These are phyloP conservation scores for Plasmodium relictum DNA, from an alignment of 169 alveolate species.

Conservation along the genomic window DNA sequence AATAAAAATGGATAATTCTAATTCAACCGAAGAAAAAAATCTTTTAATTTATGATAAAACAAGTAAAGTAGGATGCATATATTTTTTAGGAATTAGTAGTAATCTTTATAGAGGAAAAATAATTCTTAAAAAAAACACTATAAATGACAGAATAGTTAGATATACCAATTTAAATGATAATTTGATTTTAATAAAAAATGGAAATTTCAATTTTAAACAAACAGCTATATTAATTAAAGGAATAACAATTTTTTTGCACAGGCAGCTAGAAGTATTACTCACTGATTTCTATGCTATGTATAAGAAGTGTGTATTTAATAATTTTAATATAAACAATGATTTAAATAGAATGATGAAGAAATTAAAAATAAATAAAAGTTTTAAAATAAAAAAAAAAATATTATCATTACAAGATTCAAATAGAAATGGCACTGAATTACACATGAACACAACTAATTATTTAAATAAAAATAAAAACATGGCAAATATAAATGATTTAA, in stretches of 20 bases:
- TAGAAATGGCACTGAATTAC: constrained; percentile 11
- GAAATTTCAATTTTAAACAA: constrained; percentile 66
- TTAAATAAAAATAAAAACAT: constrained; percentile 52
- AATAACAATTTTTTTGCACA: constrained; percentile 63
- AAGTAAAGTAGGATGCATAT: constrained; percentile 70
- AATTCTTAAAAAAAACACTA: constrained; percentile 57
- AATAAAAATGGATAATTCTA: constrained; percentile 24
- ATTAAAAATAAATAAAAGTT: constrained; percentile 26
- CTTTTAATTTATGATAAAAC: constrained; percentile 64
- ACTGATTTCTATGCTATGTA: constrained; percentile 74
- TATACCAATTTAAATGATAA: constrained; percentile 70
- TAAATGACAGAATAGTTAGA: constrained; percentile 66
- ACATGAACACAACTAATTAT: constrained; percentile 25
- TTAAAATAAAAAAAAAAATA: constrained; percentile 36
- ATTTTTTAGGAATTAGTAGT: constrained; percentile 69
- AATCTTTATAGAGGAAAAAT: constrained; percentile 65
- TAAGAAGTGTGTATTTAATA: constrained; percentile 45
- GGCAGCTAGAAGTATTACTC: constrained; percentile 64
- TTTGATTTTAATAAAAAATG: constrained; percentile 58
- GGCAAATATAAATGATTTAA: constrained; percentile 59
- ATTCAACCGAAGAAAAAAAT: constrained; percentile 35
- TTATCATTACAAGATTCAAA: constrained; percentile 34
- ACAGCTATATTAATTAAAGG: constrained; percentile 77
- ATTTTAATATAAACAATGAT: constrained; percentile 17
- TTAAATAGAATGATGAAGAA: constrained; percentile 29